phyloP scores from a whole-genome alignment of 1,284 basidiomycete genomes.

The Naganishia sp. region DNA sequence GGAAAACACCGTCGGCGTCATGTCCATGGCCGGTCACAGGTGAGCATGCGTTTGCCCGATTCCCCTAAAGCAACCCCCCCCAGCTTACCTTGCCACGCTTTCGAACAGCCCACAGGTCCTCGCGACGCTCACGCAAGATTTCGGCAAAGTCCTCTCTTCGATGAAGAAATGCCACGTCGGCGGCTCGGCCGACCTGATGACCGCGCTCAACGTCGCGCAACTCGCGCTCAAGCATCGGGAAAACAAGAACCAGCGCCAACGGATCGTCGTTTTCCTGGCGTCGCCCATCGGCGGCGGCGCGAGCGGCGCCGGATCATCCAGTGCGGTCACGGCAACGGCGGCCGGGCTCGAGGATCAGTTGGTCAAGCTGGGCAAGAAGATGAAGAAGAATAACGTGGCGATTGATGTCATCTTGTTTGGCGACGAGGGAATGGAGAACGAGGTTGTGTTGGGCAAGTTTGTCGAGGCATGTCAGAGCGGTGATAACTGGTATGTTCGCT shows the following conservation, averaged over 20 bases:
- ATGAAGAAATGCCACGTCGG: conserved; percentile 74
- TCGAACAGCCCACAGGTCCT: conserved; percentile 80
- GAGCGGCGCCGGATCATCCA: too few relatives aligned
- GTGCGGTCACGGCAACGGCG: background rate
- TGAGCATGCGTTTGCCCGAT: conserved; percentile 54
- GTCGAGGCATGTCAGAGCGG: conserved; percentile 49
- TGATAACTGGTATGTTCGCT: conserved; percentile 27
- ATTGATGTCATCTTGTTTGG: conserved; percentile 83
- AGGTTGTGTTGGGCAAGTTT: conserved; percentile 51
- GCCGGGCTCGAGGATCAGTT: conserved; percentile 65
- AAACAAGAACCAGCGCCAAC: conserved; percentile 96
- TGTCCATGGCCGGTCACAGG: conserved; percentile 97
- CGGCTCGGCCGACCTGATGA: conserved; percentile 79
- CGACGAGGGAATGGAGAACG: conserved; percentile 53
- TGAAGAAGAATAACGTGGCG: conserved; percentile 99
- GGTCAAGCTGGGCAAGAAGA: conserved; percentile 87
- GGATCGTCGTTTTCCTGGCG: conserved; percentile 89
- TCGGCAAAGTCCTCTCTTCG: conserved; percentile 84
- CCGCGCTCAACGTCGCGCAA: conserved; percentile 88
- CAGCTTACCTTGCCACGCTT: background rate
- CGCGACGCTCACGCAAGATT: conserved; percentile 90
- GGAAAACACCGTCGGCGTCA: conserved; percentile 93
- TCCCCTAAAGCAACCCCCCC: background rate
- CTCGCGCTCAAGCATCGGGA: conserved; percentile 96
- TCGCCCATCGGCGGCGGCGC: conserved; percentile 64